These are phyloP conservation scores for Coemansia aciculifera DNA, from an alignment of 192 early-diverging fungal species.

Conservation along the genomic window DNA sequence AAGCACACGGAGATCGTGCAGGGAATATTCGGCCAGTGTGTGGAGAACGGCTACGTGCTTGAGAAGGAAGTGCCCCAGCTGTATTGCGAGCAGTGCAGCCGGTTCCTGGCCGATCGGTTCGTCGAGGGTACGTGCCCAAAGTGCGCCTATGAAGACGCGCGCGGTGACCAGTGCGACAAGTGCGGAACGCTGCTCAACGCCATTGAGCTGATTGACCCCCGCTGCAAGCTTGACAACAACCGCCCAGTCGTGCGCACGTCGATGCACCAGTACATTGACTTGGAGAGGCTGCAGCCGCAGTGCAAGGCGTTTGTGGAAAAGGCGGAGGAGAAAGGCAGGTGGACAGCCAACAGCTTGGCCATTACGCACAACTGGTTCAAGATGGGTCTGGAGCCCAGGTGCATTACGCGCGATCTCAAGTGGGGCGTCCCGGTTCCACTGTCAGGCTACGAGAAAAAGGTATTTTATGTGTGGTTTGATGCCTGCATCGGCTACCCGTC, in stretches of 20 bases:
- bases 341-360: slow-evolving; percentile 82
- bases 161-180: slow-evolving; percentile 98
- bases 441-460: slow-evolving; percentile 81
- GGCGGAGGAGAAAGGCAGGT: slow-evolving; percentile 72
- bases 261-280: slow-evolving; percentile 88
- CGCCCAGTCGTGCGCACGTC: slow-evolving; percentile 80
- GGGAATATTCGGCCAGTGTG: slow-evolving; percentile 77
- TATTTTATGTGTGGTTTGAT: slow-evolving; percentile 99
- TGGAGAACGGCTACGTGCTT: slow-evolving; percentile 68
- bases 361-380: slow-evolving; percentile 94
- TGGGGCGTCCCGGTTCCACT: slow-evolving; percentile 97
- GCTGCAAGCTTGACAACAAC: slow-evolving; percentile 90
- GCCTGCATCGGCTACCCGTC: slow-evolving; percentile 97
- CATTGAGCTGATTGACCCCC: slow-evolving; percentile 87
- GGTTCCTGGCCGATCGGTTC: slow-evolving; percentile 96
- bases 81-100: slow-evolving; percentile 83
- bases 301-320: slow-evolving; percentile 76
- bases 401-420: slow-evolving; percentile 98
- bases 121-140: slow-evolving; percentile 95
- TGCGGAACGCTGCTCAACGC: slow-evolving; percentile 92
- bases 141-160: slow-evolving; percentile 88
- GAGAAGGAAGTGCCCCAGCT: slow-evolving; percentile 84
- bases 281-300: slow-evolving; percentile 71
- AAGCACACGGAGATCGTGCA: slow-evolving; percentile 94
- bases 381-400: slow-evolving; percentile 88